Base-by-base conservation (phyloP, 441 rosid species). In the Pelargonium myrrhifolium region DNA sequence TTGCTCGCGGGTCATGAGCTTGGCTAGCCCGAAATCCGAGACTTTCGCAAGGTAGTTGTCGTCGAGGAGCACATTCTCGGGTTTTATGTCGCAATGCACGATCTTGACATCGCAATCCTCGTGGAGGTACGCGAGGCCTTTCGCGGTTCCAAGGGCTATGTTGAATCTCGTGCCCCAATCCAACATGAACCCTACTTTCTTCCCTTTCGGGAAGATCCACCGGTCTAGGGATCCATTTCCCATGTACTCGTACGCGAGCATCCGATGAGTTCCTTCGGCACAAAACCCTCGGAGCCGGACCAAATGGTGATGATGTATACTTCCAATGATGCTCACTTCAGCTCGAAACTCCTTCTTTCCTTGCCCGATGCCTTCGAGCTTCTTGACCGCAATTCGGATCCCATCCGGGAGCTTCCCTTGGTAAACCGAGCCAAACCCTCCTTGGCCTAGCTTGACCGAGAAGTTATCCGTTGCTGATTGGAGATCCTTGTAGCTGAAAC, bases 281-380 rank as follows among this genome's bases (percentile, higher is more conserved):
- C 99, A 94, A 65, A 88, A 94, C 26, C 99, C 99, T 69, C 73
- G 84, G 43, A 94, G 86, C 78, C 81, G 79, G 5, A 91, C 99
- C 81, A 94, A 74, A 72, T 94, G 99, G 53, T 79, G 89, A 76
- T 93, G 99, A 77, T 93, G 99, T 68, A 89, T 87, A 64, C 97
- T 87, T 26, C 96, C 99, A 0, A 91, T 93, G 49, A 84, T 93
- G 80, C 89, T 82, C 58, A 93, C 99, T 72, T 93, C 99, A 4
- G 97, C 95, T 80, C 99, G 84, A 24, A 93, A 93, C 72, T 91
- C 99, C 69, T 93, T 93, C 84, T 85, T 91, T 0, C 99, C 99
- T 67, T 93, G 99, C 63, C 97, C 96, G 9, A 93, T 81, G 49
- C 93, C 87, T 84, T 93, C 99, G 74, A 93, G 72, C 78, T 93